A percentile compares a stretch with the other conserved stretches of the same genome.
phyloP scores from a whole-genome alignment of 2,329 filamentous ascomycete species.

The Colletotrichum tabaci region DNA sequence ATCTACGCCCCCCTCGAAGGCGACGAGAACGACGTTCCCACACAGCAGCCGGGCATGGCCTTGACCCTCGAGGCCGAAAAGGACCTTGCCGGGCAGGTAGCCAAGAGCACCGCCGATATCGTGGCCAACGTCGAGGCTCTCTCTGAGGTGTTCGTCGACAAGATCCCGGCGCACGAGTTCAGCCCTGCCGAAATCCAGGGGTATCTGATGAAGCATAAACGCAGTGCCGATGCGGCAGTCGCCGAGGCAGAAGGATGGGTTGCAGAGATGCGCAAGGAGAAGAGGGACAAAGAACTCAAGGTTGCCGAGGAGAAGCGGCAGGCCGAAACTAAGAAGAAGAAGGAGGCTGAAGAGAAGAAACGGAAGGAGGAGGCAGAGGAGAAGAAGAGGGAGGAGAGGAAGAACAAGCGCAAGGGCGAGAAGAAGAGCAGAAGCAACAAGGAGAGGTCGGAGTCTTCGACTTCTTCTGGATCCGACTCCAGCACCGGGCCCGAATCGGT shows the following conservation, averaged over 20 bases:
- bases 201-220: slow-evolving; percentile 70
- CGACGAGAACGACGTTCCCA: slow-evolving; percentile 50
- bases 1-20: slow-evolving; percentile 69
- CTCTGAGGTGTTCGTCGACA: slow-evolving; percentile 63
- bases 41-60: not conserved
- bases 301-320: slow-evolving; percentile 59
- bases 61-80: slow-evolving; percentile 42
- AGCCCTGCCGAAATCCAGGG: slow-evolving; percentile 75
- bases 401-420: slow-evolving; percentile 40
- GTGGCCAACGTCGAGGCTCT: slow-evolving; percentile 60
- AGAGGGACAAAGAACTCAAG: slow-evolving; percentile 61
- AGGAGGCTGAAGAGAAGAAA: slow-evolving; percentile 52
- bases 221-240: slow-evolving; percentile 64
- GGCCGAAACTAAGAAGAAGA: slow-evolving; percentile 54
- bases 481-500: slow-evolving; percentile 15
- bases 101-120: slow-evolving; percentile 52
- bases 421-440: slow-evolving; percentile 44
- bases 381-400: slow-evolving; percentile 45
- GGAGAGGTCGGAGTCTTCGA: slow-evolving; percentile 33
- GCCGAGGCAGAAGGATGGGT: slow-evolving; percentile 65
- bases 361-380: slow-evolving; percentile 48
- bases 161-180: slow-evolving; percentile 69
- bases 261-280: slow-evolving; percentile 63
- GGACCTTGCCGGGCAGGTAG: slow-evolving; percentile 51
- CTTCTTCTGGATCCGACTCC: slow-evolving; percentile 11